Percentiles rank a stretch among this genome's conserved stretches.
phyloP scores from a whole-genome alignment of 2,329 filamentous ascomycete genomes.

The Helotiales sp. region DNA sequence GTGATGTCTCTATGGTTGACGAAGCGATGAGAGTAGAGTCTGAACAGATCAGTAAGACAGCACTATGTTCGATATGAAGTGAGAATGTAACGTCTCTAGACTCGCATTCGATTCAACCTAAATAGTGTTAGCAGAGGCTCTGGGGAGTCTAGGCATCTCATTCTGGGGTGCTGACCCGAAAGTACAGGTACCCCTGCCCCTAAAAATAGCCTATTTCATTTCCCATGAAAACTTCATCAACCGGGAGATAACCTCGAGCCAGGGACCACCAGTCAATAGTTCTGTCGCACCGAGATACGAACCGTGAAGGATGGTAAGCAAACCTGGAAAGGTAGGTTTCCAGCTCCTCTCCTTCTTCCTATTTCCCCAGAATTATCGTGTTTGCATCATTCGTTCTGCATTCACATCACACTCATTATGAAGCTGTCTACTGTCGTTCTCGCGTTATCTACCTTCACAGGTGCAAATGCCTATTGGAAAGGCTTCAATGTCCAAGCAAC shows the following conservation, averaged over 20 bases:
- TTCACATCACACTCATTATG: constrained; percentile 20
- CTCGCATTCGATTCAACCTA: no score
- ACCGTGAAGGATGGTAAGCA: not conserved
- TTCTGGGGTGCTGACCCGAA: not conserved
- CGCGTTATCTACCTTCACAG: constrained; percentile 35
- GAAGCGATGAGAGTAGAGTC: no score
- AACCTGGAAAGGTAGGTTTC: not conserved
- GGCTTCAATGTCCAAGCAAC: constrained; percentile 44
- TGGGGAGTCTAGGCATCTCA: no score
- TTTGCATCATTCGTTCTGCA: constrained; percentile 2
- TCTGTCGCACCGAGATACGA: not conserved
- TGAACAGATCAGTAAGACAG: no score
- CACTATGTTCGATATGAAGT: no score
- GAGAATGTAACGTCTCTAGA: no score
- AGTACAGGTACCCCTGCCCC: not conserved
- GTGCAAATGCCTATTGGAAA: constrained; percentile 39
- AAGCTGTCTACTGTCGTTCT: constrained; percentile 31
- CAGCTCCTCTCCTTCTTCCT: not conserved
- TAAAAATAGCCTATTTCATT: not conserved
- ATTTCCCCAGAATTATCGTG: no score
- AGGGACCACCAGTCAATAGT: not conserved
- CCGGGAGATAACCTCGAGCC: not conserved
- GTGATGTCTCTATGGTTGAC: no score
- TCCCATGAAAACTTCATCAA: not conserved
- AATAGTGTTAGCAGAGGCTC: no score